phyloP scores from a whole-genome alignment of 305 asterid species.

The Ilex paraguariensis region DNA sequence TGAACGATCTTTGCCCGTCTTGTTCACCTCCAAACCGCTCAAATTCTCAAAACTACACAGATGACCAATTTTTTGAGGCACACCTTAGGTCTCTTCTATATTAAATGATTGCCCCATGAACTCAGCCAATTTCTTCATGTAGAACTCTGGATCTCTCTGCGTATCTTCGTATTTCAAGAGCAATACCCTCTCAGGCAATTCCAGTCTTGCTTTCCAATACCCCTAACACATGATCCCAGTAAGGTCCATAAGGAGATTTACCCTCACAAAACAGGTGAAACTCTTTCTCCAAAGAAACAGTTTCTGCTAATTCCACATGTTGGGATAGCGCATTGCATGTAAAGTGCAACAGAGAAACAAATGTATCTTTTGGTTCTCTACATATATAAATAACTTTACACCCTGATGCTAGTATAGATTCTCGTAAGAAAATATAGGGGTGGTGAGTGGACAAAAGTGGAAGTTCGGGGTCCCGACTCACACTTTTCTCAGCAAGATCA shows the following conservation, averaged over 20 bases:
- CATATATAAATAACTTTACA: background rate
- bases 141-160: background rate
- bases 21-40: conserved; percentile 11
- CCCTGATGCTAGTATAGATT: background rate
- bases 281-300: no score
- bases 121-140: conserved; percentile 1
- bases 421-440: conserved; percentile 1
- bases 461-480: background rate
- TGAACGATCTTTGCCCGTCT: background rate
- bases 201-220: conserved; percentile 11
- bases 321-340: no score
- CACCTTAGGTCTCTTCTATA: background rate
- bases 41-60: conserved; percentile 13
- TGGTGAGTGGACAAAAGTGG: background rate
- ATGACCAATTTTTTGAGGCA: background rate
- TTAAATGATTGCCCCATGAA: conserved; percentile 6
- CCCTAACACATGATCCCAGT: conserved; percentile 10
- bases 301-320: no score
- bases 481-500: background rate
- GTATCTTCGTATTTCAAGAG: conserved; percentile 12
- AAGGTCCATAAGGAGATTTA: conserved; percentile 1
- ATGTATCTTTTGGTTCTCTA: no score
- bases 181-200: background rate
- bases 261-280: conserved; percentile 7
- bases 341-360: no score